phyloP scores from a whole-genome alignment of 169 alveolate genomes.

The Cryptosporidium tyzzeri region DNA sequence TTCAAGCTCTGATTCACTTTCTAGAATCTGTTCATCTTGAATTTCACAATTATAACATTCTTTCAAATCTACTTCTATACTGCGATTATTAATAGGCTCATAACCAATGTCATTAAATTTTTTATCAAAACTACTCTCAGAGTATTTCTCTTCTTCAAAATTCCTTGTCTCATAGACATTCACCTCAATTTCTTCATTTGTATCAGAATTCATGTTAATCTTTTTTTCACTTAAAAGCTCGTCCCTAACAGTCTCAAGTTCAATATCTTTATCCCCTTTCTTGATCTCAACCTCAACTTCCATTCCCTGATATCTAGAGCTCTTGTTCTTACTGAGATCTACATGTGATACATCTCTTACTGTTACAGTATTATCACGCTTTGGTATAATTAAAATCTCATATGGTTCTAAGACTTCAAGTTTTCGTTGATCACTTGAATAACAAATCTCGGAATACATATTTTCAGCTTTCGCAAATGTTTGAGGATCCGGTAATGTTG shows the following conservation, averaged over 20 bases:
- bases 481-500: not conserved
- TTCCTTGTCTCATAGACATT: slow-evolving; percentile 27
- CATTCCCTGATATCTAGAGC: not conserved
- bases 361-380: slow-evolving; percentile 48
- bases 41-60: slow-evolving; percentile 11
- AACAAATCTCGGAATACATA: not conserved
- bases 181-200: slow-evolving; percentile 21
- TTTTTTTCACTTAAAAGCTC: slow-evolving; percentile 49
- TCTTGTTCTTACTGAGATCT: slow-evolving; percentile 19
- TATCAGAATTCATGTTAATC: not conserved
- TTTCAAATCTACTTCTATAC: not conserved
- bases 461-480: not conserved
- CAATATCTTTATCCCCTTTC: slow-evolving; percentile 46
- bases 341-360: slow-evolving; percentile 48
- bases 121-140: not conserved
- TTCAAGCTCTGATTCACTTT: slow-evolving; percentile 1
- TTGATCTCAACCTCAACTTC: slow-evolving; percentile 64
- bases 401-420: not conserved
- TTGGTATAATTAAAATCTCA: slow-evolving; percentile 34
- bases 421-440: not conserved
- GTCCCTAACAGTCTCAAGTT: slow-evolving; percentile 26
- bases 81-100: not conserved
- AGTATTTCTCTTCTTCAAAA: not conserved
- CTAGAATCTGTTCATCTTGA: slow-evolving; percentile 9
- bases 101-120: not conserved